Conservation (phyloP, 257 asterid genomes). For the Nicotiana tabacum region DNA sequence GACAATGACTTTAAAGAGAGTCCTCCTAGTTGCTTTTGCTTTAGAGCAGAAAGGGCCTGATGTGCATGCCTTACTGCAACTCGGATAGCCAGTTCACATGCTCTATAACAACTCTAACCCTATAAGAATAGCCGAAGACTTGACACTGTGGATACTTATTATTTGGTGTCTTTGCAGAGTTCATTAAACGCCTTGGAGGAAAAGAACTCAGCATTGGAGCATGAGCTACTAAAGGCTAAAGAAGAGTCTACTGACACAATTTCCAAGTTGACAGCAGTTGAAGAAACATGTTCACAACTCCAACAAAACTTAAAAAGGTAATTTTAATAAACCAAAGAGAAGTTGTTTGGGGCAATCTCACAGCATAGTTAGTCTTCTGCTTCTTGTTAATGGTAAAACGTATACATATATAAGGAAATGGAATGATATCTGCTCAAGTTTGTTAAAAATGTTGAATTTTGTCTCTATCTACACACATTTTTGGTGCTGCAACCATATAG, state of each 20-base stretch:
- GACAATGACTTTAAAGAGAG: not conserved
- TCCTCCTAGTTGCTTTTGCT: not conserved
- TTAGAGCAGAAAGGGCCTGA: not conserved
- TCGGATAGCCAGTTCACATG: not conserved
- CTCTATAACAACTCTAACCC: not conserved
- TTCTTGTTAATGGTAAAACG: not conserved
- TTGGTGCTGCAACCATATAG: slow-evolving; percentile 7
- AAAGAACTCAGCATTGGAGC: slow-evolving; percentile 62
- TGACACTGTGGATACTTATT: slow-evolving; percentile 2
- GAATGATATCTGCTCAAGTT: not conserved
- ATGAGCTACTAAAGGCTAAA: slow-evolving; percentile 63
- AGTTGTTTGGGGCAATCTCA: slow-evolving; percentile 4
- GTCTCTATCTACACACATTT: not conserved
- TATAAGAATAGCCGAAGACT: not conserved
- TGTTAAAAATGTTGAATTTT: slow-evolving; percentile 6
- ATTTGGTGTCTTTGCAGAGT: slow-evolving; percentile 38
- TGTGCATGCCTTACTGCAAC: not conserved
- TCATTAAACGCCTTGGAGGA: slow-evolving; percentile 56
- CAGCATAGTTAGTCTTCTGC: not conserved
- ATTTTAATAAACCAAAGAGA: slow-evolving; percentile 14
- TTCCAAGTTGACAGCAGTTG: slow-evolving; percentile 71
- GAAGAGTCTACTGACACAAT: slow-evolving; percentile 55
- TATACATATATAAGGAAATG: not conserved
- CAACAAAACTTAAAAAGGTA: slow-evolving; percentile 72
- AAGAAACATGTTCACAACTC: slow-evolving; percentile 59